Evolutionary conservation across 2,329 filamentous ascomycete species (phyloP).

Genomic region (Penicillium digitatum): DNA sequence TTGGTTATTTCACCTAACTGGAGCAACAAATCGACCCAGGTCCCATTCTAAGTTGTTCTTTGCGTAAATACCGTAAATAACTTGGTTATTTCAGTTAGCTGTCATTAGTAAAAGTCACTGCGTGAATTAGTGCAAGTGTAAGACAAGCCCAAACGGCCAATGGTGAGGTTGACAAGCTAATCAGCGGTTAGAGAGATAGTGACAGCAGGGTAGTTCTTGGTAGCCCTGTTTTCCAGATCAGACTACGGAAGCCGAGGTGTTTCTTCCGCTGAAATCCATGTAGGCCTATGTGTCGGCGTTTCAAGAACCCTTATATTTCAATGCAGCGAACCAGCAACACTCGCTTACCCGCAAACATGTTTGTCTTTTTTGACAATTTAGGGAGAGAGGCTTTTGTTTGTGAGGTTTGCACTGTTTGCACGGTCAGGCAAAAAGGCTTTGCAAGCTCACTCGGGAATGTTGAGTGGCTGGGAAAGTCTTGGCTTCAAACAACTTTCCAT

Average conservation of each 20-base stretch:
- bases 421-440: neutral
- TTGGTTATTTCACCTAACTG: constrained; percentile 25
- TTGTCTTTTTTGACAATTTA: constrained; percentile 12
- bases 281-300: constrained; percentile 32
- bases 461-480: constrained; percentile 1
- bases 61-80: constrained; percentile 32
- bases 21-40: constrained; percentile 40
- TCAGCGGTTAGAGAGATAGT: constrained; percentile 51
- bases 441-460: neutral
- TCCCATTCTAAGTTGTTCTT: constrained; percentile 31
- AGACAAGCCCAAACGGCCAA: constrained; percentile 28
- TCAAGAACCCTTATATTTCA: constrained; percentile 39
- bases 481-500: neutral
- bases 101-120: constrained; percentile 24
- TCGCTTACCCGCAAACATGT: constrained; percentile 2
- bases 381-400: neutral
- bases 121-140: constrained; percentile 33
- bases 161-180: constrained; percentile 41
- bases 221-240: constrained; percentile 41
- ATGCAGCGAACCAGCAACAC: constrained; percentile 39
- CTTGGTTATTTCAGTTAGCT: constrained; percentile 31
- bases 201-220: constrained; percentile 28
- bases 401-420: constrained; percentile 1
- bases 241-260: constrained; percentile 40
- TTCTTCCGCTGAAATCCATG: constrained; percentile 50